These are phyloP conservation scores for Suillus lakei DNA, from an alignment of 768 basidiomycete species.

Conservation along the genomic window DNA sequence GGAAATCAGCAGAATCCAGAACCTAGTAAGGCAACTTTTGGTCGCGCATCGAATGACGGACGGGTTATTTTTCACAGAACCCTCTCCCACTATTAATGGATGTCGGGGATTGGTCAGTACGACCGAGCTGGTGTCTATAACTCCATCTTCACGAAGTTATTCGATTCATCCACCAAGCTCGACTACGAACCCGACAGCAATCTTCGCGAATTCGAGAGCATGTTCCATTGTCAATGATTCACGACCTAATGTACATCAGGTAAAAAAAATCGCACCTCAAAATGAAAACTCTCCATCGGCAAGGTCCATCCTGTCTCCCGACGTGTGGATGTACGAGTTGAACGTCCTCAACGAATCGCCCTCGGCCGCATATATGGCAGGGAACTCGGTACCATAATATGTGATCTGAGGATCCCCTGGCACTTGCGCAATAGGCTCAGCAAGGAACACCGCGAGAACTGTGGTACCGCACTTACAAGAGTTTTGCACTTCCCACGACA, in stretches of 20 bases:
- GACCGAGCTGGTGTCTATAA: background rate
- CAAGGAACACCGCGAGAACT: background rate
- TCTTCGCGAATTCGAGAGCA: constrained; percentile 63
- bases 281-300: constrained; percentile 47
- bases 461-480: constrained; percentile 34
- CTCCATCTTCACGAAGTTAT: constrained; percentile 1
- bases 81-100: too few relatives aligned
- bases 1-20: too few relatives aligned
- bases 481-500: constrained; percentile 19
- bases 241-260: background rate
- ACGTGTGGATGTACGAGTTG: constrained; percentile 49
- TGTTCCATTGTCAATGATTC: constrained; percentile 37
- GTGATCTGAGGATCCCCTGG: constrained; percentile 49
- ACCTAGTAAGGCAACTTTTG: too few relatives aligned
- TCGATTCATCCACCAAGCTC: constrained; percentile 43
- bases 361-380: constrained; percentile 48
- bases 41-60: too few relatives aligned
- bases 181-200: constrained; percentile 60
- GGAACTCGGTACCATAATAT: constrained; percentile 50
- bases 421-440: constrained; percentile 28
- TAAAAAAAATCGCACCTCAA: constrained; percentile 28
- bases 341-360: constrained; percentile 42
- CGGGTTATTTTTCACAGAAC: too few relatives aligned
- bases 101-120: background rate
- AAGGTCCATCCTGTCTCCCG: constrained; percentile 27